phyloP scores from a whole-genome alignment of 352 stramenopile species.

The Phytopythium mirpurense region DNA sequence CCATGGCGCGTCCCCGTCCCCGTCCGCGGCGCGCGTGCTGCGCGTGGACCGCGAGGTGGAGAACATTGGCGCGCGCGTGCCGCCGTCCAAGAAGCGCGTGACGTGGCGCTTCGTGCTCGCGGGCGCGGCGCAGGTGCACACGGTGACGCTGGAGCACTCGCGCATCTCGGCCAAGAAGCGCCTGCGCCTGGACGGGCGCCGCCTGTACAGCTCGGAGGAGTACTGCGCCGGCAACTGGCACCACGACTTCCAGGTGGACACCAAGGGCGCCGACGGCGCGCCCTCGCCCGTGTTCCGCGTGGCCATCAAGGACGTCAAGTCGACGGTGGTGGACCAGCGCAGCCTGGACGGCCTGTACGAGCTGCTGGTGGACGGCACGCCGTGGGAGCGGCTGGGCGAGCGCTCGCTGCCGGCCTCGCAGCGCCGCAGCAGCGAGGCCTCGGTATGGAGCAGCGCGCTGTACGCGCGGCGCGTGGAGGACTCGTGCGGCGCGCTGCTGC shows the following conservation, averaged over 20 bases:
- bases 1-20: background rate
- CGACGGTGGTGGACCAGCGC: constrained; percentile 64
- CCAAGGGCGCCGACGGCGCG: constrained; percentile 16
- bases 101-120: constrained; percentile 82
- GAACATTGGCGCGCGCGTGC: constrained; percentile 77
- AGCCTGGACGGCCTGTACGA: constrained; percentile 69
- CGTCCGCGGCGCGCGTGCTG: constrained; percentile 26
- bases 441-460: constrained; percentile 75
- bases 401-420: constrained; percentile 30
- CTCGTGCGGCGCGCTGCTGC: constrained; percentile 34
- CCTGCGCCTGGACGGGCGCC: constrained; percentile 71
- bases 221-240: constrained; percentile 69
- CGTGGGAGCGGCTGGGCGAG: constrained; percentile 66
- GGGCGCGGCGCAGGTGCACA: constrained; percentile 74
- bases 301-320: constrained; percentile 68
- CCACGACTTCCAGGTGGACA: constrained; percentile 62
- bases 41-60: constrained; percentile 69
- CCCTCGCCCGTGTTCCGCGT: constrained; percentile 38
- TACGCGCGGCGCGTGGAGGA: constrained; percentile 72
- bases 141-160: constrained; percentile 81
- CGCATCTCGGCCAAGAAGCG: constrained; percentile 81
- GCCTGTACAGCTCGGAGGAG: constrained; percentile 64
- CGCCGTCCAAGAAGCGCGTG: constrained; percentile 81
- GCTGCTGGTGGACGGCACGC: constrained; percentile 49
- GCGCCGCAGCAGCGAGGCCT: constrained; percentile 18